phyloP scores from a whole-genome alignment of 768 basidiomycete genomes.

The Pisolithus sp. region DNA sequence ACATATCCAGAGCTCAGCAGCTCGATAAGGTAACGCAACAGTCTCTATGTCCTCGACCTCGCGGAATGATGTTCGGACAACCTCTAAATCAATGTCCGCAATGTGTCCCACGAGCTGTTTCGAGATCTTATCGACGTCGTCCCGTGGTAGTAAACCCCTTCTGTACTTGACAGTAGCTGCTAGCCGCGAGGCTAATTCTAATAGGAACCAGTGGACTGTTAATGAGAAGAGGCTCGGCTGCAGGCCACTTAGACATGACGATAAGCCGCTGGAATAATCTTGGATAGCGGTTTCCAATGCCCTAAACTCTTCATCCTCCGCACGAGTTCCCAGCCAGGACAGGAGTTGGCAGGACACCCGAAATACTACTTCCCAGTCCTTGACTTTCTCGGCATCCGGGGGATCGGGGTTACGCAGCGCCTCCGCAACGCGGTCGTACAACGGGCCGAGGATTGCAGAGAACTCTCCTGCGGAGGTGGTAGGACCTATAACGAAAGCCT shows the following conservation, averaged over 20 bases:
- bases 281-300: conserved; percentile 29
- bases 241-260: conserved; percentile 33
- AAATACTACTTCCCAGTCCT: conserved; percentile 36
- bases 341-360: conserved; percentile 39
- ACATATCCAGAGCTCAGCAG: conserved; percentile 70
- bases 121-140: conserved; percentile 22
- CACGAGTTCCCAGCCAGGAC: conserved; percentile 37
- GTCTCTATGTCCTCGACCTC: conserved; percentile 26
- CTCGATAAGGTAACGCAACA: conserved; percentile 33
- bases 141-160: conserved; percentile 21
- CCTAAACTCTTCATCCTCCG: conserved; percentile 27
- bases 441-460: conserved; percentile 35
- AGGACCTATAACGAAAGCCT: conserved; percentile 39
- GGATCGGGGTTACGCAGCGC: conserved; percentile 30
- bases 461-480: conserved; percentile 41
- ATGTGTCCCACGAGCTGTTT: conserved; percentile 44
- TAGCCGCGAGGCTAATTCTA: conserved; percentile 49
- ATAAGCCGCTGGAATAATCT: conserved; percentile 32
- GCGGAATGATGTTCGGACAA: conserved; percentile 13
- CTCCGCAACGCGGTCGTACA: conserved; percentile 40
- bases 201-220: conserved; percentile 53
- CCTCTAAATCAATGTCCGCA: conserved; percentile 45
- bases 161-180: conserved; percentile 20
- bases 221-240: conserved; percentile 33
- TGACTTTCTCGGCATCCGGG: conserved; percentile 15